Conservation (phyloP, 768 basidiomycete genomes). For the Lentinula boryana region DNA sequence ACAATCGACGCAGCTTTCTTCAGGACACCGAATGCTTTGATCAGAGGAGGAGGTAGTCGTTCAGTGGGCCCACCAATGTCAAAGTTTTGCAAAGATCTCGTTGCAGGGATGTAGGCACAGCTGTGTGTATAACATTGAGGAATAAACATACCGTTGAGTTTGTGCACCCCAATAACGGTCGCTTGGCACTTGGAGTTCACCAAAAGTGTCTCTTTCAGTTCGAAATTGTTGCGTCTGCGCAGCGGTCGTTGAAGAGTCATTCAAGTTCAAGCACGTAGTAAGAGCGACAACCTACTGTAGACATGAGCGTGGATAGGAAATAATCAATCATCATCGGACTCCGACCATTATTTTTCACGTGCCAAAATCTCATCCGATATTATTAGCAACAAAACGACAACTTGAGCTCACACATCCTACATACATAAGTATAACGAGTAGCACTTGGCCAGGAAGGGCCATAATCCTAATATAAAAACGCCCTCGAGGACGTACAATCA, state of each 20-base stretch:
- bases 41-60: conserved; percentile 86
- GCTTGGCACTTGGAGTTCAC: conserved; percentile 83
- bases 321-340: neutral
- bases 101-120: neutral
- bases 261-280: neutral
- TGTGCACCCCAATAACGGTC: conserved; percentile 99
- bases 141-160: conserved; percentile 73
- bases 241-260: neutral
- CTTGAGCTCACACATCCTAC: neutral
- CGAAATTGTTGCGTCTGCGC: conserved; percentile 51
- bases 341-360: neutral
- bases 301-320: neutral
- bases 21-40: conserved; percentile 95
- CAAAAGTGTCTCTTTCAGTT: conserved; percentile 90
- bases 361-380: neutral
- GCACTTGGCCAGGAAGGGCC: neutral
- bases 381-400: neutral
- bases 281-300: neutral
- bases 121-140: neutral
- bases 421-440: neutral
- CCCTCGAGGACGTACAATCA: neutral
- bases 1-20: conserved; percentile 96
- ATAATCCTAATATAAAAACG: neutral
- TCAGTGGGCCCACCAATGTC: conserved; percentile 98
- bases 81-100: conserved; percentile 91